These are phyloP conservation scores for Ceratocystis alfenasii DNA, from an alignment of 2,329 filamentous ascomycete species.

Conservation along the genomic window DNA sequence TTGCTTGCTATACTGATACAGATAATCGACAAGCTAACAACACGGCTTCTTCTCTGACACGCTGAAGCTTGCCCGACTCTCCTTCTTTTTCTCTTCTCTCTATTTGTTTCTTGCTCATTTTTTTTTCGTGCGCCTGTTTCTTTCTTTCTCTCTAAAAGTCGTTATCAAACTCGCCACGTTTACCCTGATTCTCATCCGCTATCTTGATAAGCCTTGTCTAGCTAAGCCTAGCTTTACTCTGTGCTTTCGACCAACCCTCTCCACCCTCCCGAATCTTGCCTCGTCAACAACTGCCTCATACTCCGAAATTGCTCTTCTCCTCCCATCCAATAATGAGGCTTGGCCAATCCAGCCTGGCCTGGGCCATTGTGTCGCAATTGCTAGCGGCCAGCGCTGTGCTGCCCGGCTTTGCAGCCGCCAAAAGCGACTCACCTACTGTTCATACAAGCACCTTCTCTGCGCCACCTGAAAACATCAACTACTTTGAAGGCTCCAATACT, in stretches of 20 bases:
- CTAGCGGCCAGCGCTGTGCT: constrained; percentile 15
- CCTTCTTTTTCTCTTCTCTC: neutral
- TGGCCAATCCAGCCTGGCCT: constrained; percentile 17
- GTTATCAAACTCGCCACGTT: neutral
- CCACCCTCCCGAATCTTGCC: neutral
- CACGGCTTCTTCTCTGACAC: neutral
- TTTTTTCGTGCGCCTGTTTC: neutral
- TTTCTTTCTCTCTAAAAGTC: neutral
- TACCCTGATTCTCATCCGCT: no score
- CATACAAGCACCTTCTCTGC: constrained; percentile 53
- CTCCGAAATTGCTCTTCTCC: neutral
- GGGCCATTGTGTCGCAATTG: constrained; percentile 17
- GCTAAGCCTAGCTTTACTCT: neutral
- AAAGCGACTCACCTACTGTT: constrained; percentile 55
- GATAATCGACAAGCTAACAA: neutral
- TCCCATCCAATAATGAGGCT: constrained; percentile 17
- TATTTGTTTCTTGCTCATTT: neutral
- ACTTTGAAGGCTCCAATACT: constrained; percentile 81
- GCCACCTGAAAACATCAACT: constrained; percentile 59
- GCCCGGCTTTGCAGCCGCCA: constrained; percentile 29
- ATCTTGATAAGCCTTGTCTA: no score
- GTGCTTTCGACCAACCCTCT: neutral
- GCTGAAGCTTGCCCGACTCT: neutral
- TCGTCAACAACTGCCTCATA: neutral
- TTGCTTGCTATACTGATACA: neutral